phyloP scores from a whole-genome alignment of 768 basidiomycete species.

The Pulveroboletus sp. region DNA sequence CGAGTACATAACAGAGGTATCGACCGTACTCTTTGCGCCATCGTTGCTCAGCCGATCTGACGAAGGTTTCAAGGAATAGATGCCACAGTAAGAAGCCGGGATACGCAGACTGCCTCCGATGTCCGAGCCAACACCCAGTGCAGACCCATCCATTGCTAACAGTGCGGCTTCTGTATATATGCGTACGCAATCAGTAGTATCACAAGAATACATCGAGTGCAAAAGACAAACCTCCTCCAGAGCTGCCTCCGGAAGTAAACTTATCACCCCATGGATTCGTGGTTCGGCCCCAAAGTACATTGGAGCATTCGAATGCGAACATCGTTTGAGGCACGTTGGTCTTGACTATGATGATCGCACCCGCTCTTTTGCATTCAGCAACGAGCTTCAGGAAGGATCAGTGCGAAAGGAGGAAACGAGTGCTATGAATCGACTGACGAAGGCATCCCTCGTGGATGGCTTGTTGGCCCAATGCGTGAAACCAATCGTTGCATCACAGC shows the following conservation, averaged over 20 bases:
- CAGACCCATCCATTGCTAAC: slow-evolving; percentile 72
- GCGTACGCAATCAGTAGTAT: background rate
- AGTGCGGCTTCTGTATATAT: slow-evolving; percentile 60
- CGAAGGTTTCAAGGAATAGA: slow-evolving; percentile 75
- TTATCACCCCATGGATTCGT: slow-evolving; percentile 52
- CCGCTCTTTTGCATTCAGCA: slow-evolving; percentile 53
- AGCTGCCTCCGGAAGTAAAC: slow-evolving; percentile 72
- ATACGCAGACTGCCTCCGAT: slow-evolving; percentile 82
- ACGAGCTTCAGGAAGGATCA: slow-evolving; percentile 43
- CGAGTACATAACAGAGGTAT: too few species aligned
- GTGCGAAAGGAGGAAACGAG: background rate
- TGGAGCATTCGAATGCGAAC: slow-evolving; percentile 78
- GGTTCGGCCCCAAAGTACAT: slow-evolving; percentile 56
- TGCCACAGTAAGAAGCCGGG: slow-evolving; percentile 73
- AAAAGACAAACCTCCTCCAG: slow-evolving; percentile 51
- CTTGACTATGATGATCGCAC: slow-evolving; percentile 81
- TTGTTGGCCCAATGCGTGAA: slow-evolving; percentile 68
- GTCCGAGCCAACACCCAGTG: slow-evolving; percentile 78
- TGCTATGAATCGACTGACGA: slow-evolving; percentile 41
- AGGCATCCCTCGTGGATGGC: slow-evolving; percentile 56
- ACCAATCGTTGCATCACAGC: slow-evolving; percentile 66
- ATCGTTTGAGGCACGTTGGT: slow-evolving; percentile 93
- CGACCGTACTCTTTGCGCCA: slow-evolving; percentile 43
- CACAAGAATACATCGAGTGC: background rate
- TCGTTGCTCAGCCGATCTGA: slow-evolving; percentile 46